Evolutionary conservation across 1,284 basidiomycete species (phyloP), one percentile per base, ranked within the genome.

Genomic region (Trichosporon sp.): DNA sequence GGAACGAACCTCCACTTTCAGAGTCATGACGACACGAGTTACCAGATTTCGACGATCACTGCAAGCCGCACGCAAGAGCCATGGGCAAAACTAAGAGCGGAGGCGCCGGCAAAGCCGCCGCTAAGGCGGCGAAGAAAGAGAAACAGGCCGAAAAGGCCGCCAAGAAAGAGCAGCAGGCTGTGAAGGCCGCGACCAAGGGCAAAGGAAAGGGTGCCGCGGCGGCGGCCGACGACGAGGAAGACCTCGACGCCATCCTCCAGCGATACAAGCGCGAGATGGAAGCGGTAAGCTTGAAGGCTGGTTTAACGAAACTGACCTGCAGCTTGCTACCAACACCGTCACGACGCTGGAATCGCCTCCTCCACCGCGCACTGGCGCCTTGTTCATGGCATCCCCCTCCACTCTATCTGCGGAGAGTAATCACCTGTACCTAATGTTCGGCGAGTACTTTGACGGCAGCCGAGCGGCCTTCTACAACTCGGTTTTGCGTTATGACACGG

Each of bases 361-460:
- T 0, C 91, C 89, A 67, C 86, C 91, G 66, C 87, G 93, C 63
- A 92, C 92, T 0, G 94, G 92, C 76, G 92, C 92, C 0, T 91
- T 92, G 0, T 83, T 94, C 21, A 91, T 91, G 0, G 85, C 92
- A 0, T 93, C 91, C 80, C 92, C 77, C 2, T 78, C 77, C 43
- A 76, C 74, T 1, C 67, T 77, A 38, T 69, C 76, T 11, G 73
- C 92, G 0, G 89, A 86, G 72, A 91, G 91, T 59, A 91, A 90
- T 74, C 88, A 93, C 80, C 84, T 94, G 0, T 93, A 92, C 91
- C 91, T 88, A 74, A 90, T 93, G 51, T 80, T 80, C 63, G 79
- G 92, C 4, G 92, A 94, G 80, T 93, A 90, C 80, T 95, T 93
- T 79, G 91, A 94, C 66, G 93, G 94, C 71, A 89, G 88, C 10